Evolutionary conservation across 2,329 filamentous ascomycete species (phyloP).

Genomic region (Exophiala dermatitidis): DNA sequence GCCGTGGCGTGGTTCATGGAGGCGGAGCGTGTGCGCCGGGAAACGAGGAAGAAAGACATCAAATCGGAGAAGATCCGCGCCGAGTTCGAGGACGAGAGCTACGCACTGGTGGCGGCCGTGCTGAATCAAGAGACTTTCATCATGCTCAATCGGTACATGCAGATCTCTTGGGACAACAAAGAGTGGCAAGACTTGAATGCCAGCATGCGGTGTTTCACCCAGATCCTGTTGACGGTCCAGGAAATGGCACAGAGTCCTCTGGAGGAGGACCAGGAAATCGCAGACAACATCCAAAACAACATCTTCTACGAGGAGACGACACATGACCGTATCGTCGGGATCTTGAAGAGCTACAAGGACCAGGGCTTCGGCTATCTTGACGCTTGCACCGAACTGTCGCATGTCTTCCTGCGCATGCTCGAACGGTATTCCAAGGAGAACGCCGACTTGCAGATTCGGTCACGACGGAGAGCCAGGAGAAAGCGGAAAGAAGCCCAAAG

Average conservation of each 20-base stretch:
- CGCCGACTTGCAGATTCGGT: conserved; percentile 84
- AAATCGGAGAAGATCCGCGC: conserved; percentile 42
- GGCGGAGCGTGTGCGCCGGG: conserved; percentile 68
- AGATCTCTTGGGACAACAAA: conserved; percentile 70
- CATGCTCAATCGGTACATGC: conserved; percentile 74
- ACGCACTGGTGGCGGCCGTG: conserved; percentile 79
- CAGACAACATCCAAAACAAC: conserved; percentile 90
- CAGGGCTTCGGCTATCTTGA: conserved; percentile 93
- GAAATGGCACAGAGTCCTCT: conserved; percentile 78
- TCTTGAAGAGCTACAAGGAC: conserved; percentile 80
- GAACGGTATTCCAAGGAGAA: conserved; percentile 95
- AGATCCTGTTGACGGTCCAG: conserved; percentile 85
- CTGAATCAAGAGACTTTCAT: conserved; percentile 95
- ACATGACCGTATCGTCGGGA: conserved; percentile 75
- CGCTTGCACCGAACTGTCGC: conserved; percentile 78
- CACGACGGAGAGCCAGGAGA: conserved; percentile 62
- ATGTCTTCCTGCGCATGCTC: conserved; percentile 85
- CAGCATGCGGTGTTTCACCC: conserved; percentile 88
- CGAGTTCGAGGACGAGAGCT: conserved; percentile 62
- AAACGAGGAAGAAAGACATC: conserved; percentile 48
- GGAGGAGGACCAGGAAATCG: conserved; percentile 95
- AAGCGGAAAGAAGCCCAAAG: conserved; percentile 61
- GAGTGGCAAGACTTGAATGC: conserved; percentile 81
- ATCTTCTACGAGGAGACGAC: conserved; percentile 98
- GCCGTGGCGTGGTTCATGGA: conserved; percentile 86